Percentiles rank a stretch among this genome's conserved stretches.
Evolutionary conservation across 805 yeast genomes (phyloP).

Genomic region (Hanseniaspora thailandica): DNA sequence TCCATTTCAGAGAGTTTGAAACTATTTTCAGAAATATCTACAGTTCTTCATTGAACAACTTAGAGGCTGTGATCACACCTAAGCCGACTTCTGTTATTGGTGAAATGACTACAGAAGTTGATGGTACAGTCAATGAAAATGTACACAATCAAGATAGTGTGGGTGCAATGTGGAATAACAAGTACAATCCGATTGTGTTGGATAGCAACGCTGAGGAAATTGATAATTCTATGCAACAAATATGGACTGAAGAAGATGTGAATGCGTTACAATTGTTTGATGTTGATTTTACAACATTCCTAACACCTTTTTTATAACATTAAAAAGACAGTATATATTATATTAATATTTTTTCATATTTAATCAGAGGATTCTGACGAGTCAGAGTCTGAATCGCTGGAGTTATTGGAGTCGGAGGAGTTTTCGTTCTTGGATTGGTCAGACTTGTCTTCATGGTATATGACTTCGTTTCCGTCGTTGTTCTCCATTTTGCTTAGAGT

Average conservation of each 20-base stretch:
- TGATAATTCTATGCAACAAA: background rate
- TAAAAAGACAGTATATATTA: background rate
- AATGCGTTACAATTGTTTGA: conserved; percentile 12
- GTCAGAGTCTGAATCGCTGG: background rate
- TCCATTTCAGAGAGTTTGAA: conserved; percentile 13
- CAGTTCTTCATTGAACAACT: background rate
- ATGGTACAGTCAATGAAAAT: background rate
- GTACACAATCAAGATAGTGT: background rate
- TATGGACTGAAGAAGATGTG: conserved; percentile 11
- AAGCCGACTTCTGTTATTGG: background rate
- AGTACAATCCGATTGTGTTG: background rate
- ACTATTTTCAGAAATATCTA: conserved; percentile 12
- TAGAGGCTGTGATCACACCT: conserved; percentile 7
- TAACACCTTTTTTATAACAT: conserved; percentile 11
- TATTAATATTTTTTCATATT: too few species aligned
- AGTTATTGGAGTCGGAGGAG: background rate
- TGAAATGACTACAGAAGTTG: background rate
- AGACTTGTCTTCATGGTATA: conserved; percentile 25
- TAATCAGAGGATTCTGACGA: background rate
- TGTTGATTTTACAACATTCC: conserved; percentile 13
- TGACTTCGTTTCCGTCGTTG: conserved; percentile 29
- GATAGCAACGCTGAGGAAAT: background rate
- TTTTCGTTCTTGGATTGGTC: background rate
- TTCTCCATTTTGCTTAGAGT: conserved; percentile 25
- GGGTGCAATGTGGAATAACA: background rate